Evolutionary conservation across 192 early-diverging fungal genomes (phyloP), one percentile per base, ranked within the genome.

Genomic region (Powellomyces hirtus): DNA sequence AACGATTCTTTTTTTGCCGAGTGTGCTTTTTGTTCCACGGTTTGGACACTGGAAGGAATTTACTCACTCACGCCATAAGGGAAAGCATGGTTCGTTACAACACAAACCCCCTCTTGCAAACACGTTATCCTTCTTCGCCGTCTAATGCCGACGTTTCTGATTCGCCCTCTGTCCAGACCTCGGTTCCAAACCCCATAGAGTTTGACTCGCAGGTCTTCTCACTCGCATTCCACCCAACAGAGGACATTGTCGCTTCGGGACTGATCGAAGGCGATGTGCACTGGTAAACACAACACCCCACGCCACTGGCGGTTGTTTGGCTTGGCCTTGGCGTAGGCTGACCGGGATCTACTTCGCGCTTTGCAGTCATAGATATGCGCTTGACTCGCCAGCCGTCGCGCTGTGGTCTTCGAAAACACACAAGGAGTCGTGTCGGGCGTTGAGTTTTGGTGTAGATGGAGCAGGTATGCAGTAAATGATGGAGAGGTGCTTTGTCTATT

Each of bases 351-450:
- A 31, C 31, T 56, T 34, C 5, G 6, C 2, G 24, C 10, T 33
- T 30, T 56, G 5, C 10, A 71, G 71, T 45, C 59, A 66, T 51
- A 38, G 38, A 31, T 66, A 72, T 51, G 34, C 46, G 10, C 16
- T 35, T 16, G 65, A 29, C 6, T 20, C 26, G 36, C 35, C 4
- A 8, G n/a, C 72, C 8, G 36, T 22, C 29, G 4, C 50, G 20
- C 24, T 62, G 0, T 92, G 87, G 76, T 69, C 62, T 24, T 59
- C 79, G 20, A 77, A 82, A 8, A 82, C 81, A 0, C 91, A 94
- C 72, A 93, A 86, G 76, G 91, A 95, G 71, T 93, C 94, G 3
- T 93, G 91, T 64, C 82, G 96, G 33, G 89, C 90, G 5, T 70
- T 98, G 0, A 86, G 79, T 30, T 98, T 96, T 70, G 88, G 81